Conservation (phyloP, 2,329 filamentous ascomycete species). For the Leptographium radiaticola region DNA sequence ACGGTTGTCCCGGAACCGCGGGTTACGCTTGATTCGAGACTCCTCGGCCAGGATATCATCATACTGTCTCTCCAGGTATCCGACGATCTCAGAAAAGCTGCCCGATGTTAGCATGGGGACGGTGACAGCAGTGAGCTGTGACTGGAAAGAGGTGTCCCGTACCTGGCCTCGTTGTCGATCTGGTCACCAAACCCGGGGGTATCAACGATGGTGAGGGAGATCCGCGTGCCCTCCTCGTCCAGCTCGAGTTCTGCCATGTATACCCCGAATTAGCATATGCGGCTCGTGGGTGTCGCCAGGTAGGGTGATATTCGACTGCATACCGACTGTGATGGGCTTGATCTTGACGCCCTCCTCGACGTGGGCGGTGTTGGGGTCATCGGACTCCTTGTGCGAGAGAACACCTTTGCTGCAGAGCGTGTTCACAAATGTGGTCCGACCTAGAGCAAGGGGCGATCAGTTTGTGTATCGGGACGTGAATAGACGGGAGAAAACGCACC, state of each 20-base stretch:
- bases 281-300: background rate
- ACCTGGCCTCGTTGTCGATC: slow-evolving; percentile 98
- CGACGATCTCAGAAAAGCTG: slow-evolving; percentile 95
- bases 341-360: slow-evolving; percentile 96
- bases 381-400: slow-evolving; percentile 79
- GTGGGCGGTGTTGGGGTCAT: slow-evolving; percentile 79
- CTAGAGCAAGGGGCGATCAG: slow-evolving; percentile 29
- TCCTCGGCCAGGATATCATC: slow-evolving; percentile 98
- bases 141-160: slow-evolving; percentile 16
- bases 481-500: slow-evolving; percentile 40
- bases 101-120: slow-evolving; percentile 10
- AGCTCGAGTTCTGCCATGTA: slow-evolving; percentile 64
- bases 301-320: background rate
- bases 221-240: slow-evolving; percentile 95
- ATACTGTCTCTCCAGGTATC: slow-evolving; percentile 97
- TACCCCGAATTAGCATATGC: background rate
- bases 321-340: slow-evolving; percentile 94
- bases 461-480: background rate
- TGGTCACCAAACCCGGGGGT: slow-evolving; percentile 97
- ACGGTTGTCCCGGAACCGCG: slow-evolving; percentile 97
- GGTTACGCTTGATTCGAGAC: slow-evolving; percentile 99
- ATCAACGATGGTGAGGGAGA: slow-evolving; percentile 96
- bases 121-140: background rate
- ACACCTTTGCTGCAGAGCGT: slow-evolving; percentile 95
- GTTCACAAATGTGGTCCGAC: slow-evolving; percentile 98